These are phyloP conservation scores for Manihot esculenta DNA, from an alignment of 441 rosid species.

Conservation along the genomic window DNA sequence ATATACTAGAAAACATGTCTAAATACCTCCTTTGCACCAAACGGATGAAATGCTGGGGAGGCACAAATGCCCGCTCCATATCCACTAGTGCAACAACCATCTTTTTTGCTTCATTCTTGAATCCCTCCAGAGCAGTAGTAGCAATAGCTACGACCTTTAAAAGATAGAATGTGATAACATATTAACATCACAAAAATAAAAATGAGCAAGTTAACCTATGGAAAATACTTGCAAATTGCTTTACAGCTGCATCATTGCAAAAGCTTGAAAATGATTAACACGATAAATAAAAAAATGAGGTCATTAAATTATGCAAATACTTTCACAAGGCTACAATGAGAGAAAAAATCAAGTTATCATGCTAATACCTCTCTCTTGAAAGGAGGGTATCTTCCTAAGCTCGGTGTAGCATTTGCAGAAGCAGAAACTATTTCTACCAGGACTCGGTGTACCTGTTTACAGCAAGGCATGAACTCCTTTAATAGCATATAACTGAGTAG, in stretches of 20 bases:
- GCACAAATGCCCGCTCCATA: constrained; percentile 97
- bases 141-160: constrained; percentile 82
- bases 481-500: background rate
- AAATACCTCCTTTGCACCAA: constrained; percentile 83
- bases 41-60: constrained; percentile 96
- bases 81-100: constrained; percentile 97
- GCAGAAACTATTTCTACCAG: constrained; percentile 78
- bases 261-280: background rate
- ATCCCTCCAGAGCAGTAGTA: constrained; percentile 72
- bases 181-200: constrained; percentile 10
- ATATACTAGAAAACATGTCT: background rate
- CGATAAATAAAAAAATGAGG: background rate
- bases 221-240: background rate
- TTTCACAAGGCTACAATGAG: constrained; percentile 7
- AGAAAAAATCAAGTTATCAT: background rate
- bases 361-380: constrained; percentile 82
- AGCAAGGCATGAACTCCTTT: constrained; percentile 5
- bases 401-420: constrained; percentile 85
- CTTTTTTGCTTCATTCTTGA: constrained; percentile 82
- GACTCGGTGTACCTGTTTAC: constrained; percentile 77
- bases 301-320: background rate
- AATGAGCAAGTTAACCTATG: background rate
- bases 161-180: background rate
- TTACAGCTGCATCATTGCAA: too few species aligned
- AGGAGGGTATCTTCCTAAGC: constrained; percentile 93